phyloP scores from a whole-genome alignment of 2,329 filamentous ascomycete genomes.

The Clonostachys rhizophaga region DNA sequence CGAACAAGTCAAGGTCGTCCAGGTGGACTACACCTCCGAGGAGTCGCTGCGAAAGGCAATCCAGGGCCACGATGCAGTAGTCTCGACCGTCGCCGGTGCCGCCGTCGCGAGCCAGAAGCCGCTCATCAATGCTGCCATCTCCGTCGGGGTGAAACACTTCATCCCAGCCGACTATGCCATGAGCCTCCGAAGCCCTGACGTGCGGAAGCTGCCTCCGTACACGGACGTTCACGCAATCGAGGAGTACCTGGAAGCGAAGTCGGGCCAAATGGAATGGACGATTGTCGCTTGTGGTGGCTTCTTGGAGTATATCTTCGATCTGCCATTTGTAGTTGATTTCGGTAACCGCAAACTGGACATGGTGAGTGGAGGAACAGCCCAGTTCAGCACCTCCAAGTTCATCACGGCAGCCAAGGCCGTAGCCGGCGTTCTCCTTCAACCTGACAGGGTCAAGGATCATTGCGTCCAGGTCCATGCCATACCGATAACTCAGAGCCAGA shows the following conservation, averaged over 20 bases:
- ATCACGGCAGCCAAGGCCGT: conserved; percentile 33
- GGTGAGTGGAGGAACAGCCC: conserved; percentile 37
- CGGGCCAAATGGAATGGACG: conserved; percentile 41
- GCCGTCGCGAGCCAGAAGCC: conserved; percentile 26
- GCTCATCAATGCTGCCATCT: conserved; percentile 47
- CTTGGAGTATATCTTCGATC: conserved; percentile 43
- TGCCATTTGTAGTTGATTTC: conserved; percentile 30
- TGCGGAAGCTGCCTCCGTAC: conserved; percentile 23
- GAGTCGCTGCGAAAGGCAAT: conserved; percentile 39
- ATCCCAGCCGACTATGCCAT: conserved; percentile 45
- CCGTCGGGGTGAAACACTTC: conserved; percentile 50
- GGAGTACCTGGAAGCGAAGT: conserved; percentile 24
- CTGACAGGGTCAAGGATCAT: conserved; percentile 39
- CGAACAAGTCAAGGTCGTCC: conserved; percentile 7
- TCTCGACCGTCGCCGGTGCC: conserved; percentile 22
- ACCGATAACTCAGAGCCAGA: too few relatives aligned
- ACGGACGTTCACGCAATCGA: conserved; percentile 12
- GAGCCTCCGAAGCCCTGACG: conserved; percentile 5
- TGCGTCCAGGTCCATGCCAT: too few relatives aligned
- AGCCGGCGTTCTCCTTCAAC: conserved; percentile 30
- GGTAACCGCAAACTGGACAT: conserved; percentile 27
- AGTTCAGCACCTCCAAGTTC: conserved; percentile 36
- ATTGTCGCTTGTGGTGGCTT: conserved; percentile 44
- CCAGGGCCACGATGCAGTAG: conserved; percentile 45
- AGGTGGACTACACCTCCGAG: conserved; percentile 22